These are phyloP conservation scores for Mycosphaerella sp. DNA, from an alignment of 2,329 filamentous ascomycete species.

Conservation along the genomic window DNA sequence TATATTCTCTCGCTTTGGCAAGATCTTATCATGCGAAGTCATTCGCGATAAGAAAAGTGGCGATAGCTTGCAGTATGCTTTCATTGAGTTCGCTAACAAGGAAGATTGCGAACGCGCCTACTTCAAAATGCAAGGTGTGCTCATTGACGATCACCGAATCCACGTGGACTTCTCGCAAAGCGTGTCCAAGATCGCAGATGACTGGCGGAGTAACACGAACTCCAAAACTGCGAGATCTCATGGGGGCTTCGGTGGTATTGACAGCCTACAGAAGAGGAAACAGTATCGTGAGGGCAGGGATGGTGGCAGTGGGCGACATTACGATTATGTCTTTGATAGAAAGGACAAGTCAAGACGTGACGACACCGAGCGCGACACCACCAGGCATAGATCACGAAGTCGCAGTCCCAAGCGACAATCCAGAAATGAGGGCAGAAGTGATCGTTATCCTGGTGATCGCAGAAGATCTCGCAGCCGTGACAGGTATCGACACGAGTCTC, in stretches of 20 bases:
- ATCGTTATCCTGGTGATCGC: conserved; percentile 19
- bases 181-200: conserved; percentile 76
- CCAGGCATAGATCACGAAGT: conserved; percentile 24
- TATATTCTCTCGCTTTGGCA: conserved; percentile 95
- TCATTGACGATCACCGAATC: conserved; percentile 95
- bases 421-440: conserved; percentile 16
- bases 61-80: conserved; percentile 93
- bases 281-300: conserved; percentile 61
- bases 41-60: conserved; percentile 91
- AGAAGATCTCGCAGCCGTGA: conserved; percentile 18
- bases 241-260: conserved; percentile 87
- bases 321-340: conserved; percentile 76
- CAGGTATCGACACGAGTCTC: conserved; percentile 12
- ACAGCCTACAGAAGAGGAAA: conserved; percentile 77
- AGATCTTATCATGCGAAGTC: conserved; percentile 90
- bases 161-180: conserved; percentile 99
- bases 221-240: conserved; percentile 62
- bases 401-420: conserved; percentile 29
- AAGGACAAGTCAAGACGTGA: conserved; percentile 36
- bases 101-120: conserved; percentile 90
- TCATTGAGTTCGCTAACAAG: conserved; percentile 94
- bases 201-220: conserved; percentile 82
- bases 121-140: conserved; percentile 96
- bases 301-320: conserved; percentile 46
- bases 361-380: conserved; percentile 10